Evolutionary conservation across 306 rosid species (phyloP).

Genomic region (Cucurbita maxima): DNA sequence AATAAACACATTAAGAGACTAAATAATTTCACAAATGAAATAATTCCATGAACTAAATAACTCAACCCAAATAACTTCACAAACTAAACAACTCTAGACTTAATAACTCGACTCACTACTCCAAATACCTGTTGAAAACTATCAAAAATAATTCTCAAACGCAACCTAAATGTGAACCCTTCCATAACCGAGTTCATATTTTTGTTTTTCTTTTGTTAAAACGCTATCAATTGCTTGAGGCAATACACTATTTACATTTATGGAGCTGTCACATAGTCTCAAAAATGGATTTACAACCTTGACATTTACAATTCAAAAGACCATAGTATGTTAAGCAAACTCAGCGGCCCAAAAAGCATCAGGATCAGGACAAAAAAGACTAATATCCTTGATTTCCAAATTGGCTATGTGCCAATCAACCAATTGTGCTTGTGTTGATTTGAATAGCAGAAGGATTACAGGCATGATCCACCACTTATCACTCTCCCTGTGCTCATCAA

Average conservation of each 20-base stretch:
- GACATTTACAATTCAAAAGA: constrained; percentile 6
- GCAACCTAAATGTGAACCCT: no score
- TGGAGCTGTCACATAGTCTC: not conserved
- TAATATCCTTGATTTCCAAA: constrained; percentile 65
- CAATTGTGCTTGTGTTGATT: constrained; percentile 64
- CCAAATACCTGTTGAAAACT: not conserved
- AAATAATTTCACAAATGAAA: no score
- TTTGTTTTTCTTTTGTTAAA: no score
- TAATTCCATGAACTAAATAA: not conserved
- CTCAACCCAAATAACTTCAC: no score
- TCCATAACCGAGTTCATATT: no score
- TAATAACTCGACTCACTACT: no score
- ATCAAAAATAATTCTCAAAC: no score
- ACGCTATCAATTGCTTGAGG: not conserved
- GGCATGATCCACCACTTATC: constrained; percentile 96
- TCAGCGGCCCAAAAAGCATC: constrained; percentile 95
- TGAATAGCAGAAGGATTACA: constrained; percentile 56
- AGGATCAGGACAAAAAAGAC: constrained; percentile 77
- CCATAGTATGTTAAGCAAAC: constrained; percentile 12
- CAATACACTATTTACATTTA: not conserved
- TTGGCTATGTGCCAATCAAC: constrained; percentile 93
- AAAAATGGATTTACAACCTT: constrained; percentile 5
- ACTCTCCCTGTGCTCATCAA: constrained; percentile 50
- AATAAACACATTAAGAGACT: no score
- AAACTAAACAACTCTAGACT: not conserved